These are phyloP conservation scores for Trichoderma arundinaceum DNA, from an alignment of 2,329 filamentous ascomycete genomes.

Conservation along the genomic window DNA sequence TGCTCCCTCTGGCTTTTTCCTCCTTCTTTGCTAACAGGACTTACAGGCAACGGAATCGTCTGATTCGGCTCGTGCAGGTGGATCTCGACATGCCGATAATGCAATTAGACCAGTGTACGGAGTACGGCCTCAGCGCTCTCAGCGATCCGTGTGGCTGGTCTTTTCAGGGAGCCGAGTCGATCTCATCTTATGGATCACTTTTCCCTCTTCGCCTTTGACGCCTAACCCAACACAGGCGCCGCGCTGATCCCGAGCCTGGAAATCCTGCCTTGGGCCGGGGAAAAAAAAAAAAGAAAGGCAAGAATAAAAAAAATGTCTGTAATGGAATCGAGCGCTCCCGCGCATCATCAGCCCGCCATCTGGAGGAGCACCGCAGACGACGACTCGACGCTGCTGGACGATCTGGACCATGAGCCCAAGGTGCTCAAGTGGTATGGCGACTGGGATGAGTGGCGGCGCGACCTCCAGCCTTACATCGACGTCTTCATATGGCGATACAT, in stretches of 20 bases:
- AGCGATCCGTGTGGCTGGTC: constrained; percentile 20
- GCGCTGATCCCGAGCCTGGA: constrained; percentile 19
- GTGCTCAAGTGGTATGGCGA: constrained; percentile 24
- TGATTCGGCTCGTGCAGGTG: constrained; percentile 29
- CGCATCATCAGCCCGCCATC: constrained; percentile 2
- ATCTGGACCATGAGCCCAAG: constrained; percentile 17
- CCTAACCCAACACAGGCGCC: constrained; percentile 25
- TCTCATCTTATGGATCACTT: constrained; percentile 21
- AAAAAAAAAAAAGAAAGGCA: background rate
- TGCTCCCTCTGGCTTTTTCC: background rate
- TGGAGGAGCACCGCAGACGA: constrained; percentile 26
- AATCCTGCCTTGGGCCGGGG: constrained; percentile 1
- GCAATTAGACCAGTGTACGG: constrained; percentile 28
- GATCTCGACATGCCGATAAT: constrained; percentile 30
- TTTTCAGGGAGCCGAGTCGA: constrained; percentile 1
- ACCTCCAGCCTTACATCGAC: constrained; percentile 23
- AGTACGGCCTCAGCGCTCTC: constrained; percentile 2
- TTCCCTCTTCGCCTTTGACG: constrained; percentile 10
- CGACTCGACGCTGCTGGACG: constrained; percentile 28
- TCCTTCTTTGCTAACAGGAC: background rate
- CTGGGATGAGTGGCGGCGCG: constrained; percentile 29
- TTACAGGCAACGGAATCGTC: constrained; percentile 2
- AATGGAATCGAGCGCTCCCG: constrained; percentile 13
- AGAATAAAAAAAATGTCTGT: background rate
- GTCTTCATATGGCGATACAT: constrained; percentile 29